A percentile compares a stretch with the other conserved stretches of the same genome.
Evolutionary conservation across 2,329 filamentous ascomycete species (phyloP).

Genomic region (Talaromyces pinophilus): DNA sequence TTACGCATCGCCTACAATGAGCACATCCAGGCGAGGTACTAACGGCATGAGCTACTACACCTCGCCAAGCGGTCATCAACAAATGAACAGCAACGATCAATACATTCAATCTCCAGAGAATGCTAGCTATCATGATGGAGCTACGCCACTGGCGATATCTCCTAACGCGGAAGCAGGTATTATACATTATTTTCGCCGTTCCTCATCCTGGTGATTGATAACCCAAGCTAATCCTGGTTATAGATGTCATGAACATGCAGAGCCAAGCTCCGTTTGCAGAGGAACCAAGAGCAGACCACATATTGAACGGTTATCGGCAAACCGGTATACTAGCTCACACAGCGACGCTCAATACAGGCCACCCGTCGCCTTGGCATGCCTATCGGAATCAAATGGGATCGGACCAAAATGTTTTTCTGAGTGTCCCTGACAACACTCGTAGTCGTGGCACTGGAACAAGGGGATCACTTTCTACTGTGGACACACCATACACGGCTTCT

Average conservation of each 20-base stretch:
- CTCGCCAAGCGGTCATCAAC: not conserved
- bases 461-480: not conserved
- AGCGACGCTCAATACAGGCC: not conserved
- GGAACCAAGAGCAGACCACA: rapidly evolving
- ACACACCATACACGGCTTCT: not conserved
- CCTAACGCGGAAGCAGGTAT: not conserved
- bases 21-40: not conserved
- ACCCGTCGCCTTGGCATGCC: not conserved
- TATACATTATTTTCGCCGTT: not conserved
- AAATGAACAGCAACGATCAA: no score
- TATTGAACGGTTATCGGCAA: not conserved
- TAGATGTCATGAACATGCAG: not conserved
- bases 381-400: not conserved
- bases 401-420: no score
- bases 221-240: not conserved
- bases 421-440: not conserved
- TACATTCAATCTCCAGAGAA: not conserved
- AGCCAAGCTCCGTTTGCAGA: not conserved
- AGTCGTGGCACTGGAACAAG: not conserved
- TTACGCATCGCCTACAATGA: not conserved
- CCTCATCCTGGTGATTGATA: not conserved
- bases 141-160: not conserved
- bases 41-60: not conserved
- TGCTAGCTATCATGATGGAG: not conserved
- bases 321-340: no score